Evolutionary conservation across 352 stramenopile genomes (phyloP).

Genomic region (Phytophthora cryptogea): DNA sequence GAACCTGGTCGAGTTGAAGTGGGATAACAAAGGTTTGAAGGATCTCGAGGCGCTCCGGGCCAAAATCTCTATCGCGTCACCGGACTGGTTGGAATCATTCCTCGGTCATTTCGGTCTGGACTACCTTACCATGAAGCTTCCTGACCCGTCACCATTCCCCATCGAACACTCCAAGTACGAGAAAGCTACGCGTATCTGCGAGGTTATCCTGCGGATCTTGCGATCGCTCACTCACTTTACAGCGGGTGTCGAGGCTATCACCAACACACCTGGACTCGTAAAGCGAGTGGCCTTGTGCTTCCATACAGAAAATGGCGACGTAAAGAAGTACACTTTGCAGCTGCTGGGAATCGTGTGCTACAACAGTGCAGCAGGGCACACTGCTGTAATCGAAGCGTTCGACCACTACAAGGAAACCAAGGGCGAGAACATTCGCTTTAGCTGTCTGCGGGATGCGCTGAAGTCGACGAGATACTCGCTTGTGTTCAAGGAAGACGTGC

Average conservation of each 20-base stretch:
- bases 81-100: constrained; percentile 83
- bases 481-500: constrained; percentile 88
- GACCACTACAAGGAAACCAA: constrained; percentile 87
- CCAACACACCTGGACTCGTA: constrained; percentile 77
- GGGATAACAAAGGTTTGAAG: constrained; percentile 80
- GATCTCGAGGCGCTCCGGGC: constrained; percentile 70
- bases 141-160: constrained; percentile 78
- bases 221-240: constrained; percentile 81
- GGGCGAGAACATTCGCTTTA: constrained; percentile 79
- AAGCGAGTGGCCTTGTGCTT: constrained; percentile 84
- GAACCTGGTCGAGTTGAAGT: constrained; percentile 80
- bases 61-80: constrained; percentile 72
- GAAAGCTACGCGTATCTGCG: constrained; percentile 74
- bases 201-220: constrained; percentile 78
- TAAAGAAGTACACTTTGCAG: constrained; percentile 86
- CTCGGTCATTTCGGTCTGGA: constrained; percentile 76
- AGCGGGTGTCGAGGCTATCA: constrained; percentile 80
- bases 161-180: constrained; percentile 84
- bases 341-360: constrained; percentile 86
- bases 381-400: constrained; percentile 83
- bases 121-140: constrained; percentile 88
- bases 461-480: constrained; percentile 84
- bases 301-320: constrained; percentile 79
- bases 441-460: constrained; percentile 78
- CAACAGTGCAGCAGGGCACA: constrained; percentile 82